These are phyloP conservation scores for Cercospora zeae-maydis DNA, from an alignment of 2,329 filamentous ascomycete species.

Conservation along the genomic window DNA sequence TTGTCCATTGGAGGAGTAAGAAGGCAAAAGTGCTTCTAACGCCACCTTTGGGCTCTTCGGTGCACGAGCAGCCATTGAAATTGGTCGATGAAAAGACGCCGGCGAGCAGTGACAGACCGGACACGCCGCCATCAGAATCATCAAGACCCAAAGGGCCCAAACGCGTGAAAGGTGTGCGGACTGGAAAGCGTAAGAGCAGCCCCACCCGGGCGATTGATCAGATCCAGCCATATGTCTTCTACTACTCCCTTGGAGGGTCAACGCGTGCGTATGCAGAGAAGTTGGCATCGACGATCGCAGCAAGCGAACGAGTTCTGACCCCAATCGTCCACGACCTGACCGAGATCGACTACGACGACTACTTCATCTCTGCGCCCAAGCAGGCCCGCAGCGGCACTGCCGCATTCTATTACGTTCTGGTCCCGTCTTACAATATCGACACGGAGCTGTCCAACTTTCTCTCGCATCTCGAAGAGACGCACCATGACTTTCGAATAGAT, in stretches of 20 bases:
- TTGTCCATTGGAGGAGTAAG: constrained; percentile 27
- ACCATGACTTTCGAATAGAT: constrained; percentile 95
- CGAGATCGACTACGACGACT: constrained; percentile 88
- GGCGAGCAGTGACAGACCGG: not conserved
- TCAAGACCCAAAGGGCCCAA: constrained; percentile 27
- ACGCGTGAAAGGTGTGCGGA: constrained; percentile 32
- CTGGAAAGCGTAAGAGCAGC: constrained; percentile 18
- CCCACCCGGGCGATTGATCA: constrained; percentile 13
- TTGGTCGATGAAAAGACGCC: not conserved
- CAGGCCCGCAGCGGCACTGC: constrained; percentile 56
- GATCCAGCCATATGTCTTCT: constrained; percentile 77
- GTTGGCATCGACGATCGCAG: constrained; percentile 55
- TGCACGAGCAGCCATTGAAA: constrained; percentile 22
- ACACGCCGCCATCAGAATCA: not conserved
- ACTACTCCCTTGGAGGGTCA: constrained; percentile 79
- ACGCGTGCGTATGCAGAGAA: constrained; percentile 70
- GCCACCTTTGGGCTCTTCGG: constrained; percentile 24
- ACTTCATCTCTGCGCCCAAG: constrained; percentile 75
- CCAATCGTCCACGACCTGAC: constrained; percentile 73
- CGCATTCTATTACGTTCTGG: constrained; percentile 76
- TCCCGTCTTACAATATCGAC: constrained; percentile 94
- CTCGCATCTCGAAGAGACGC: constrained; percentile 83
- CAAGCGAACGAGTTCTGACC: constrained; percentile 43
- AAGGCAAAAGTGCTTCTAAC: constrained; percentile 24
- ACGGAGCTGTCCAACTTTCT: constrained; percentile 85